Evolutionary conservation across 305 asterid species (phyloP).

Genomic region (Ajuga reptans): DNA sequence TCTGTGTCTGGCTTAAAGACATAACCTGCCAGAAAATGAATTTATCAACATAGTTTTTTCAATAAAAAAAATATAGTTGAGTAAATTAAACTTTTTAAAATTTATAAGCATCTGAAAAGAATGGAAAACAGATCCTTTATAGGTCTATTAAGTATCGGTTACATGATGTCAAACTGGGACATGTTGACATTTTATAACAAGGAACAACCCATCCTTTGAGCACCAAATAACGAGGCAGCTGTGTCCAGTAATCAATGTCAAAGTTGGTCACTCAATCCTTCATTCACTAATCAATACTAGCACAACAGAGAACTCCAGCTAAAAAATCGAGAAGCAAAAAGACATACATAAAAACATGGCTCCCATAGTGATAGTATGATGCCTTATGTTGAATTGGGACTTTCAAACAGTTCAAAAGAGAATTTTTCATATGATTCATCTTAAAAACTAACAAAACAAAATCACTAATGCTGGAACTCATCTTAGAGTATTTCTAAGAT

Average conservation of each 20-base stretch:
- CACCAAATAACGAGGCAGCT: neutral
- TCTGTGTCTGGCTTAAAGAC: constrained; percentile 80
- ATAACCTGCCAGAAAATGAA: constrained; percentile 53
- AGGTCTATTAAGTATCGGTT: neutral
- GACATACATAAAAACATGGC: neutral
- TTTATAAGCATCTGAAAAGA: constrained; percentile 3
- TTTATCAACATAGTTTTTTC: neutral
- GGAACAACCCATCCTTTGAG: neutral
- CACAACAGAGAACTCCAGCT: neutral
- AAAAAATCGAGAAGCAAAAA: neutral
- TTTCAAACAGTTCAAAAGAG: neutral
- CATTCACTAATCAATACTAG: neutral
- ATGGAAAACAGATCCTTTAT: neutral
- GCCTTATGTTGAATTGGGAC: neutral
- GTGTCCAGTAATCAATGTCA: neutral
- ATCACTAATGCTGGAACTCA: neutral
- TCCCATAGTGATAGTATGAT: neutral
- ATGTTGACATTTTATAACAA: neutral
- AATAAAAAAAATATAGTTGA: neutral
- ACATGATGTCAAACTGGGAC: neutral
- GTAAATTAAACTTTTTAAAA: neutral
- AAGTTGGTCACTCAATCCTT: neutral
- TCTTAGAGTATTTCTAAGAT: neutral
- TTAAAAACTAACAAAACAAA: constrained; percentile 5
- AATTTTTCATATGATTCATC: neutral